A percentile compares a stretch with the other conserved stretches of the same genome.
Conservation (phyloP, 179 eudicot genomes). For the Nepenthes alata region DNA sequence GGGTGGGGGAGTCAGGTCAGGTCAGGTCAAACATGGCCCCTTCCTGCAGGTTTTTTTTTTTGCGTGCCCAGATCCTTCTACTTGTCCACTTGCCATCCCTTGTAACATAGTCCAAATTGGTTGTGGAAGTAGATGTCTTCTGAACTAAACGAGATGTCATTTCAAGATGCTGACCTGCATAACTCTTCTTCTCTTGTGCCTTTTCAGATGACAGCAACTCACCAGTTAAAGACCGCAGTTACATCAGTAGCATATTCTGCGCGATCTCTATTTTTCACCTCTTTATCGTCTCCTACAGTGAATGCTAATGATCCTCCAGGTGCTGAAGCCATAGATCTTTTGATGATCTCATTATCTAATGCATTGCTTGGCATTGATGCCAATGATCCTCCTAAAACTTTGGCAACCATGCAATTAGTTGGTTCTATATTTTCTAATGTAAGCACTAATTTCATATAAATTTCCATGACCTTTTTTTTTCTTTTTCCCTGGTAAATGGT, state of each 20-base stretch:
- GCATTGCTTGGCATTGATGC: conserved; percentile 98
- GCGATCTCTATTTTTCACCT: conserved; percentile 61
- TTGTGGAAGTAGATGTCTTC: too few relatives aligned
- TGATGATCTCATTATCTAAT: conserved; percentile 80
- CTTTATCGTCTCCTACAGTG: conserved; percentile 31
- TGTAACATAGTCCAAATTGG: background rate
- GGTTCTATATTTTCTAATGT: conserved; percentile 96
- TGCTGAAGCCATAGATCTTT: conserved; percentile 49
- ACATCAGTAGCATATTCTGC: conserved; percentile 86
- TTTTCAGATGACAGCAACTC: conserved; percentile 90
- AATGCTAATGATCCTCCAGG: conserved; percentile 29
- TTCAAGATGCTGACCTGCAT: background rate
- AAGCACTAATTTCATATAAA: conserved; percentile 15
- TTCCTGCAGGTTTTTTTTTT: background rate
- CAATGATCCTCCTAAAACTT: conserved; percentile 96
- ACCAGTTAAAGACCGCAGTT: conserved; percentile 92
- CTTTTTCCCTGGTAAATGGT: background rate
- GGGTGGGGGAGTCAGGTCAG: background rate
- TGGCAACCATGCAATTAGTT: conserved; percentile 95
- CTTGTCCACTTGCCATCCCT: background rate
- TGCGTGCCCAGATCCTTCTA: background rate
- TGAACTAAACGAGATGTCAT: background rate
- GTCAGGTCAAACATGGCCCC: background rate
- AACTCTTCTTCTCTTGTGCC: conserved; percentile 7
- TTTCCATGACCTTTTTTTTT: background rate